phyloP scores from a whole-genome alignment of 441 rosid species.

The Adansonia gregorii region DNA sequence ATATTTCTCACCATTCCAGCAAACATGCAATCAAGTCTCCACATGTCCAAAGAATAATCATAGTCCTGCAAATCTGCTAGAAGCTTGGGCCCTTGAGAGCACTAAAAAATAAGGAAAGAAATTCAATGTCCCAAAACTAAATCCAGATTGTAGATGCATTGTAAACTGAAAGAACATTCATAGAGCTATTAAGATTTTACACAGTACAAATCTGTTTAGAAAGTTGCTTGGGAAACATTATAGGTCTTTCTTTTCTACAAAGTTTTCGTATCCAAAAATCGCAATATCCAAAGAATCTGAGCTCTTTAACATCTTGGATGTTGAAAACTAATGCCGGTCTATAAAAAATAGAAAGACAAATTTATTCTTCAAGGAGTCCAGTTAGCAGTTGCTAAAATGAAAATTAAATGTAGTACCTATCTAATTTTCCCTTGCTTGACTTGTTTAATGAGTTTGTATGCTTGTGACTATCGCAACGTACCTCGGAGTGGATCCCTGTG shows the following conservation, averaged over 20 bases:
- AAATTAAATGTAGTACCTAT: not conserved
- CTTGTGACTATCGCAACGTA: too few species aligned
- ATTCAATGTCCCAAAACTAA: constrained; percentile 21
- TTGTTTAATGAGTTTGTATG: not conserved
- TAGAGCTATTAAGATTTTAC: constrained; percentile 3
- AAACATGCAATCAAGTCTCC: constrained; percentile 99
- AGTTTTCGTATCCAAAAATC: not conserved
- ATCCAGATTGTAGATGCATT: constrained; percentile 4
- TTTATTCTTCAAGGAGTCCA: not conserved
- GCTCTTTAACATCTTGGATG: not conserved
- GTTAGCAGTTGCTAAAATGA: not conserved
- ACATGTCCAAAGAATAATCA: constrained; percentile 95
- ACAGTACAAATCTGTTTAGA: not conserved
- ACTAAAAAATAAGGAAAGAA: constrained; percentile 41
- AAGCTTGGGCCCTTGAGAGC: constrained; percentile 95
- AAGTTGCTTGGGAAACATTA: not conserved
- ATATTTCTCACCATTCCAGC: constrained; percentile 87
- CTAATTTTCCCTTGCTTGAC: not conserved
- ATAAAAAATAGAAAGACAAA: not conserved
- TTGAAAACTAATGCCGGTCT: not conserved
- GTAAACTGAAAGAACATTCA: constrained; percentile 4
- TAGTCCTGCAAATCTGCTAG: constrained; percentile 92
- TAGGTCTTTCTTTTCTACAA: not conserved
- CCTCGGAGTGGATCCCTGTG: too few species aligned
- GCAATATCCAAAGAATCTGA: not conserved